phyloP scores from a whole-genome alignment of 305 asterid species.

The Coffea humblotiana region DNA sequence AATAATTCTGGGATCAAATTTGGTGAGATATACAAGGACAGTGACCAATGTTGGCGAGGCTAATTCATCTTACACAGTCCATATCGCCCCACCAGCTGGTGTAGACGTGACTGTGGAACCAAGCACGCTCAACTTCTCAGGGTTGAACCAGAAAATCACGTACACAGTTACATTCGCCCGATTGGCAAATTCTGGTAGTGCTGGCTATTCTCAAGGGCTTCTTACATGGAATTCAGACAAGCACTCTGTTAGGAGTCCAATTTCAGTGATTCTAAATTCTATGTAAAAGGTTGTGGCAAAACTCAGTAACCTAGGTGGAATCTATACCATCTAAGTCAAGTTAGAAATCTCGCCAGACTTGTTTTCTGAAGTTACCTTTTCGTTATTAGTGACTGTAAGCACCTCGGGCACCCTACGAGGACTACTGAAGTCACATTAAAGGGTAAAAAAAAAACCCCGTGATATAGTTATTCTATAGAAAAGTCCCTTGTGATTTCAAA shows the following conservation, averaged over 20 bases:
- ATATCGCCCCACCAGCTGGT: conserved; percentile 35
- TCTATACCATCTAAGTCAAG: no score
- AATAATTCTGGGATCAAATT: no score
- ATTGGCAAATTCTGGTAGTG: conserved; percentile 14
- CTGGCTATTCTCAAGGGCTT: conserved; percentile 31
- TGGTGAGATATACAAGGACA: conserved; percentile 35
- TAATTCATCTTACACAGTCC: conserved; percentile 27
- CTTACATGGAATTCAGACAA: conserved; percentile 44
- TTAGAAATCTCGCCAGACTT: no score
- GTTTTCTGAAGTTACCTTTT: no score
- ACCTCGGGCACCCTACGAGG: no score
- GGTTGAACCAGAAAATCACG: conserved; percentile 25
- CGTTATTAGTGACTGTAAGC: no score
- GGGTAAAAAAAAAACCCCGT: no score
- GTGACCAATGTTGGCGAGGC: conserved; percentile 46
- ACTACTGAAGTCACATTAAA: no score
- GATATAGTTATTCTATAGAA: no score
- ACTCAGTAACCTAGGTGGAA: no score
- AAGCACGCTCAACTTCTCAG: conserved; percentile 21
- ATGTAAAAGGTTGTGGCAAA: no score
- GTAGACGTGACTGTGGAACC: conserved; percentile 32
- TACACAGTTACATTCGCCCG: conserved; percentile 25
- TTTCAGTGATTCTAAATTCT: conserved; percentile 19
- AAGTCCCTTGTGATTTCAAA: no score
- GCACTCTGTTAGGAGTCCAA: conserved; percentile 45